A percentile compares a stretch with the other conserved stretches of the same genome.
Conservation (phyloP, 2,329 filamentous ascomycete genomes). For the Aspergillus eucalypticola region DNA sequence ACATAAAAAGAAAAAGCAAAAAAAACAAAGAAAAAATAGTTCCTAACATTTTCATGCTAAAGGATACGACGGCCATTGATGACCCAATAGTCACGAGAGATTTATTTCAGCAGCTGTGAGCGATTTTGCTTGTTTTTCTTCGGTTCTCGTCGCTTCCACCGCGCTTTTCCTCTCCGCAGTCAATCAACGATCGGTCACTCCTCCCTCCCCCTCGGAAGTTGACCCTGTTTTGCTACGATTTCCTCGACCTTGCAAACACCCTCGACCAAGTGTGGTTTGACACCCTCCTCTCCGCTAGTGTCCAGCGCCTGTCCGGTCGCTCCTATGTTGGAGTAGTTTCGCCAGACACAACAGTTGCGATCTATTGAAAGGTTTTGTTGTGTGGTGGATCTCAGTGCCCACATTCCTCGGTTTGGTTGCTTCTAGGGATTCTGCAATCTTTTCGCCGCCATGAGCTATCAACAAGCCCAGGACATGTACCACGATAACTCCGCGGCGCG, state of each 20-base stretch:
- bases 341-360: conserved; percentile 18
- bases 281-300: background rate
- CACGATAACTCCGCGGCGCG: conserved; percentile 70
- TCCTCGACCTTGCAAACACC: conserved; percentile 5
- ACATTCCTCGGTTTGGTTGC: conserved; percentile 32
- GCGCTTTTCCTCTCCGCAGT: conserved; percentile 2
- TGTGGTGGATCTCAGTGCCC: conserved; percentile 33
- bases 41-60: conserved; percentile 13
- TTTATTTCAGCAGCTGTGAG: conserved; percentile 20
- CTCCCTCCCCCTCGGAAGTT: conserved; percentile 11
- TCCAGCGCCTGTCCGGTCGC: conserved; percentile 22
- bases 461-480: conserved; percentile 55
- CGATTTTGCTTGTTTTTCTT: conserved; percentile 16
- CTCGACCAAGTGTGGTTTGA: conserved; percentile 2
- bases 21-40: conserved; percentile 13
- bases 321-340: conserved; percentile 37
- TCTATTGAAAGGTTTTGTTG: conserved; percentile 26
- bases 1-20: background rate
- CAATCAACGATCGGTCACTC: background rate
- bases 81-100: conserved; percentile 23
- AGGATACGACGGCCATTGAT: conserved; percentile 20
- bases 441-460: conserved; percentile 38
- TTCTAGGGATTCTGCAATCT: conserved; percentile 27
- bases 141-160: conserved; percentile 11
- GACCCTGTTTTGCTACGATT: conserved; percentile 16